Conservation (phyloP, 352 stramenopile species). For the Phytophthora capsici region DNA sequence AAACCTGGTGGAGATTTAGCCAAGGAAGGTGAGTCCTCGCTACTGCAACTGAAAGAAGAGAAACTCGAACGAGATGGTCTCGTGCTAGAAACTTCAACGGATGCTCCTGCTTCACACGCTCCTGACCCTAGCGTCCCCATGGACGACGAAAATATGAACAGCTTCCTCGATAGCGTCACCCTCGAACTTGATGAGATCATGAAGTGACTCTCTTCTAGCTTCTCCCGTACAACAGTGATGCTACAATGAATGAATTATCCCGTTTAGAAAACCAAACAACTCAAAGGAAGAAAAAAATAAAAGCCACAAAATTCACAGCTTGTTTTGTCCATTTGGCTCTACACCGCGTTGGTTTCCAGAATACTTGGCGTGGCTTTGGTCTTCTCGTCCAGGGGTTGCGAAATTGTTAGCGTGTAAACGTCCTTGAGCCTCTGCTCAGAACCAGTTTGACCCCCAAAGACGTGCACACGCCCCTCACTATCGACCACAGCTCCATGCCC, state of each 20-base stretch:
- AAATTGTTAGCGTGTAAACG: slow-evolving; percentile 73
- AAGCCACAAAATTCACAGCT: slow-evolving; percentile 29
- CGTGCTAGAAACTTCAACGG: slow-evolving; percentile 2
- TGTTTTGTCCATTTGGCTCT: slow-evolving; percentile 14
- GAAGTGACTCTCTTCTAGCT: slow-evolving; percentile 39
- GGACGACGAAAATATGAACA: slow-evolving; percentile 81
- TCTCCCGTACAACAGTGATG: slow-evolving; percentile 16
- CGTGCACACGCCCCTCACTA: slow-evolving; percentile 69
- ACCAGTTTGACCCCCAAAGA: slow-evolving; percentile 90
- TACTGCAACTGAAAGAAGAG: slow-evolving; percentile 35
- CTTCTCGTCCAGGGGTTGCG: slow-evolving; percentile 12
- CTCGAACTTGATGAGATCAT: slow-evolving; percentile 85
- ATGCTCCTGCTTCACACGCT: slow-evolving; percentile 1
- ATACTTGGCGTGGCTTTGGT: background rate
- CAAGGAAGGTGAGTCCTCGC: slow-evolving; percentile 8
- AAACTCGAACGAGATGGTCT: slow-evolving; percentile 31
- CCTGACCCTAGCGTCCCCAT: slow-evolving; percentile 35
- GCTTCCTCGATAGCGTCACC: slow-evolving; percentile 81
- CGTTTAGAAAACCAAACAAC: slow-evolving; percentile 14
- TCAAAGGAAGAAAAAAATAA: slow-evolving; percentile 19
- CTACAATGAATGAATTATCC: slow-evolving; percentile 5
- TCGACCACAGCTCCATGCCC: slow-evolving; percentile 85
- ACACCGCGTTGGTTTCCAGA: slow-evolving; percentile 23
- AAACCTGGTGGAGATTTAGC: slow-evolving; percentile 6
- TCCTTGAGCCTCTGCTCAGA: slow-evolving; percentile 82